A percentile compares a stretch with the other conserved stretches of the same genome.
Conservation (phyloP, 225 moss, liverwort and hornwort species). For the Antitrichia curtipendula region DNA sequence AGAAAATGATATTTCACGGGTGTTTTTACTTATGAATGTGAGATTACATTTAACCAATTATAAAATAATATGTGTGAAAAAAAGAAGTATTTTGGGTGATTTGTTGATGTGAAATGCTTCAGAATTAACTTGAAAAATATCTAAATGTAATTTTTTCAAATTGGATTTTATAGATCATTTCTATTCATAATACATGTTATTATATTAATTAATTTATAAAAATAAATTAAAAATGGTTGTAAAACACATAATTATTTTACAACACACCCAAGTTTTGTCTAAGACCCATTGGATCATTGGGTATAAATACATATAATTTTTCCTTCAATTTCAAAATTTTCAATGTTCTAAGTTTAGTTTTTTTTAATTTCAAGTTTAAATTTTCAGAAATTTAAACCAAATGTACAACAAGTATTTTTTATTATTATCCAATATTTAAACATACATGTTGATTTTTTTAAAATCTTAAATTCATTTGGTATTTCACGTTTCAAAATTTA, state of each 20-base stretch:
- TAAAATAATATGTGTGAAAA: background rate
- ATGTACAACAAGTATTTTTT: no score
- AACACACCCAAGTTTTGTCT: background rate
- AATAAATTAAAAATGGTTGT: background rate
- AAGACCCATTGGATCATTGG: background rate
- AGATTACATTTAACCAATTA: background rate
- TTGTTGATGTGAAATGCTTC: background rate
- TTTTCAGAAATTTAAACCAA: background rate
- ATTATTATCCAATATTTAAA: background rate
- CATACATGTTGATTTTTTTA: background rate
- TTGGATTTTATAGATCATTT: background rate
- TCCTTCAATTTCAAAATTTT: background rate
- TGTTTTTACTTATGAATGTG: background rate
- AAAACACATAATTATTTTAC: background rate
- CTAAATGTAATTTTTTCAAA: background rate
- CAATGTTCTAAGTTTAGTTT: background rate
- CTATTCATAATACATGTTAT: background rate
- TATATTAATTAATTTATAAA: background rate
- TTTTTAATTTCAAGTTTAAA: background rate
- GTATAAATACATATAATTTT: background rate
- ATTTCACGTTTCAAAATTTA: background rate
- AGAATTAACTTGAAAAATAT: background rate
- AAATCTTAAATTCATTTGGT: background rate
- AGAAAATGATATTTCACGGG: background rate
- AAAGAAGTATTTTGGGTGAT: fast-evolving